Base-by-base conservation (phyloP, 306 rosid genomes). In the Acacia acuminata region DNA sequence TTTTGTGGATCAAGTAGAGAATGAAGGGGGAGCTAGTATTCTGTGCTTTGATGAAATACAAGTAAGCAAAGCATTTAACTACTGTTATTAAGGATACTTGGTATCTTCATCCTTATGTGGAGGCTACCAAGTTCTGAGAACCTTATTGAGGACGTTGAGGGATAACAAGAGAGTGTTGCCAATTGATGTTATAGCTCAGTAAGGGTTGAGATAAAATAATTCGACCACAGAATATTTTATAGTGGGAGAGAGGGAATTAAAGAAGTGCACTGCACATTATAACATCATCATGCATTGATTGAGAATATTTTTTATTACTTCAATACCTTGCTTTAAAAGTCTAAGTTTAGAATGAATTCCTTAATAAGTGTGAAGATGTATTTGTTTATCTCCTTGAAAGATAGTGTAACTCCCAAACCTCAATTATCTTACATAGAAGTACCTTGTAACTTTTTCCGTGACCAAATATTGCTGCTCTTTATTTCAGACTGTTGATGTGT, bases 401-500 rank as follows among this genome's bases (percentile, higher is more conserved):
- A 43, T 16, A 7, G 40, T 24, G 38, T 48, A 47, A 72, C 58
- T 72, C 56, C 24, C 43, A 27, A 45, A 47, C 14, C 12, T 25
- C 12, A n/a, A 45, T 72, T 72, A 47, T 47, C 58, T 72, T 72
- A 45, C 24, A 8, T 24, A 45, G 14, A 34, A 44, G 40, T 50
- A 34, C 30, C 77, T 50, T 75, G 42, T 43, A 78, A 20, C 36
- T 53, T 85, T 51, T 71, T 65, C 66, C 63, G 43, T 85, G 85
- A 85, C 87, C 77, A 82, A 65, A 71, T 45, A 75, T 88, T 71
- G 47, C 73, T 78, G 32, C 79, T 84, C 78, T 91, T 74, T 87
- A 81, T 93, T 90, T 85, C 98, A 96, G 99, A 93, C 99, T 79
- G 98, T 96, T 91, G 99, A 96, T 89, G 99, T 96, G 82, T 96